Evolutionary conservation across 1,284 basidiomycete genomes (phyloP).

Genomic region (Tetrapyrgos nigripes): DNA sequence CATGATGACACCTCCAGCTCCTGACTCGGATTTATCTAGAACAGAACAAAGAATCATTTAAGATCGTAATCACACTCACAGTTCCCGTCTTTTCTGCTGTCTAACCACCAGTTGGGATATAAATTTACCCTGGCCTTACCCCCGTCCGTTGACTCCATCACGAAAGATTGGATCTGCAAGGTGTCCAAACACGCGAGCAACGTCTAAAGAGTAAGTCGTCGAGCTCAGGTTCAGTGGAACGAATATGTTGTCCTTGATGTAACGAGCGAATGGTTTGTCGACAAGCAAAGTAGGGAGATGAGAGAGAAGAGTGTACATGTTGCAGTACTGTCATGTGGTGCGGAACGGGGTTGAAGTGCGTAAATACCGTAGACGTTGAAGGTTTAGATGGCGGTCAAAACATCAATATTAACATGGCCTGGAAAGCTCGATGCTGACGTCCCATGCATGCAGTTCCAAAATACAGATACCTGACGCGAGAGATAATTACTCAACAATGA

Average conservation of each 20-base stretch:
- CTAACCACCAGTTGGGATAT: slow-evolving; percentile 6
- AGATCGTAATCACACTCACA: slow-evolving; percentile 8
- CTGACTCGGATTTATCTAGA: slow-evolving; percentile 14
- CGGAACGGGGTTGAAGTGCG: slow-evolving; percentile 28
- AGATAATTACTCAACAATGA: too few relatives aligned
- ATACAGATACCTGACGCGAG: too few relatives aligned
- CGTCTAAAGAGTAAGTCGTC: slow-evolving; percentile 32
- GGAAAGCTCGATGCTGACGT: too few relatives aligned
- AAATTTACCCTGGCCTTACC: slow-evolving; percentile 10
- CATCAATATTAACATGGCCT: too few relatives aligned
- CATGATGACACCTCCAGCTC: slow-evolving; percentile 23
- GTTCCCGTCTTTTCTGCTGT: slow-evolving; percentile 19
- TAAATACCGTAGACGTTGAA: slow-evolving; percentile 11
- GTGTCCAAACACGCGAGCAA: slow-evolving; percentile 24
- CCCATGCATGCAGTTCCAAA: too few relatives aligned
- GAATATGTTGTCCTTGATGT: slow-evolving; percentile 24
- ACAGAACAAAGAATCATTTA: not conserved
- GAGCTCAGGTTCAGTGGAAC: slow-evolving; percentile 25
- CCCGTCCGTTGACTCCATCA: slow-evolving; percentile 12
- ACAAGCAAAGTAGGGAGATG: slow-evolving; percentile 21
- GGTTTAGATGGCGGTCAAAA: not conserved
- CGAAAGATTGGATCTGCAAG: slow-evolving; percentile 29
- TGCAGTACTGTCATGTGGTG: slow-evolving; percentile 23
- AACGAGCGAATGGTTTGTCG: slow-evolving; percentile 16
- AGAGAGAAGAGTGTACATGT: slow-evolving; percentile 26